A percentile compares a stretch with the other conserved stretches of the same genome.
Conservation (phyloP, 2,329 filamentous ascomycete genomes). For the Calonectria leucothoes region DNA sequence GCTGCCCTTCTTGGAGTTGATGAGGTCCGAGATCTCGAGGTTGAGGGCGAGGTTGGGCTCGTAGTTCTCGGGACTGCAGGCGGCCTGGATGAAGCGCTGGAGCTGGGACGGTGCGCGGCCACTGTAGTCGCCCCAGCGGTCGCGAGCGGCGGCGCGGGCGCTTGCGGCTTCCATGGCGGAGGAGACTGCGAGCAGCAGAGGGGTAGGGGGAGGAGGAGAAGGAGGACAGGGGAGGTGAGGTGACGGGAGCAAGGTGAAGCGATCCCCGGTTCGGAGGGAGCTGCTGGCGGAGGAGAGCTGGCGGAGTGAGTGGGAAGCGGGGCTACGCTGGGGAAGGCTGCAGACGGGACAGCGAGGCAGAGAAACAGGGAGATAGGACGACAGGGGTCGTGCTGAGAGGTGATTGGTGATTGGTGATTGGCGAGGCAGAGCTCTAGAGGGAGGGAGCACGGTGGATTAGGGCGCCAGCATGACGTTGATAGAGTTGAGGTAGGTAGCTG, state of each 20-base stretch:
- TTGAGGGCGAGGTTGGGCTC: conserved; percentile 97
- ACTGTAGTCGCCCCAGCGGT: conserved; percentile 87
- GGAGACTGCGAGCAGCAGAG: background rate
- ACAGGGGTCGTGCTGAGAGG: background rate
- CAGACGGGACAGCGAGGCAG: conserved; percentile 2
- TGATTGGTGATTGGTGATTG: background rate
- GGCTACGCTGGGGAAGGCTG: background rate
- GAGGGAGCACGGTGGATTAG: background rate
- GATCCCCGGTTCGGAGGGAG: conserved; percentile 15
- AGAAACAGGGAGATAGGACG: background rate
- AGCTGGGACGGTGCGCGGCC: conserved; percentile 85
- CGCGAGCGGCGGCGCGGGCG: conserved; percentile 92
- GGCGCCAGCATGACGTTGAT: background rate
- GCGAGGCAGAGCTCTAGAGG: background rate
- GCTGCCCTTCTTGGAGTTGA: conserved; percentile 97
- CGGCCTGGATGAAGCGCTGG: conserved; percentile 95
- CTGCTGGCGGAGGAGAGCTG: conserved; percentile 16
- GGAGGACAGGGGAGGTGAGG: conserved; percentile 1
- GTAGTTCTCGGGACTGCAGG: conserved; percentile 97
- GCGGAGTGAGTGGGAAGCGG: conserved; percentile 10
- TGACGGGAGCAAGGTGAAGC: conserved; percentile 11
- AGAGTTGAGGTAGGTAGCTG: background rate
- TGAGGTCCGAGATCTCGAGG: conserved; percentile 94
- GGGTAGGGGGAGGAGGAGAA: background rate
- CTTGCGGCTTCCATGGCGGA: conserved; percentile 89